These are phyloP conservation scores for Astraeus odoratus DNA, from an alignment of 768 basidiomycete species.

Conservation along the genomic window DNA sequence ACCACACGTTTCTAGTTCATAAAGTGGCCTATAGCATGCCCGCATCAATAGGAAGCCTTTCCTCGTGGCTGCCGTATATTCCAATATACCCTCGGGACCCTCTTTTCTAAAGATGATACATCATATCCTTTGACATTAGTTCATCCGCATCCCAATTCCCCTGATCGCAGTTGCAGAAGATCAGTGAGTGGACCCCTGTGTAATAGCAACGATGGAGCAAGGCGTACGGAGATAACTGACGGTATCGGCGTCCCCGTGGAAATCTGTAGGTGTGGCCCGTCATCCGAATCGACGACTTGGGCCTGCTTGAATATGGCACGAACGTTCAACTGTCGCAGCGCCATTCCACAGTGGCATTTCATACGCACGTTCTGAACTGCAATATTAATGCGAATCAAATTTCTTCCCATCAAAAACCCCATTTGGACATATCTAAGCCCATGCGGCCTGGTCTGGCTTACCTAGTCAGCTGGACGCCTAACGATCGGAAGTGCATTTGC, in stretches of 20 bases:
- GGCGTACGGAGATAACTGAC: not conserved
- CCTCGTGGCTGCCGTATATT: not conserved
- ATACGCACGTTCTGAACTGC: constrained; percentile 51
- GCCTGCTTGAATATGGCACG: not conserved
- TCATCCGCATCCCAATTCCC: constrained; percentile 1
- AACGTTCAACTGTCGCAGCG: constrained; percentile 23
- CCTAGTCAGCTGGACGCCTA: not conserved
- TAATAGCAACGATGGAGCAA: not conserved
- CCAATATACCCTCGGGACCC: constrained; percentile 38
- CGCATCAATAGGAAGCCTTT: not conserved
- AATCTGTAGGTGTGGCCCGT: constrained; percentile 31
- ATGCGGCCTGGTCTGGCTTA: not conserved
- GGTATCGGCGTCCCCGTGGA: not conserved
- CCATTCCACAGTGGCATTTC: constrained; percentile 48
- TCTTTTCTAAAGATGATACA: constrained; percentile 32
- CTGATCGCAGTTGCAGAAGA: not conserved
- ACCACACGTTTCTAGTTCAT: not conserved
- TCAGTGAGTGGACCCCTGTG: not conserved
- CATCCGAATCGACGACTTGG: not conserved
- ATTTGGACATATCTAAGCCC: not conserved
- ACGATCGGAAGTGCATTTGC: not conserved
- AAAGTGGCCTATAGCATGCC: not conserved
- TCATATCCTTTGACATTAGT: constrained; percentile 1
- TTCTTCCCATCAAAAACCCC: not conserved
- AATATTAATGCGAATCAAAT: not conserved